Evolutionary conservation across 2,329 filamentous ascomycete genomes (phyloP), one percentile per base, ranked within the genome.

Genomic region (Trichoderma sp.): DNA sequence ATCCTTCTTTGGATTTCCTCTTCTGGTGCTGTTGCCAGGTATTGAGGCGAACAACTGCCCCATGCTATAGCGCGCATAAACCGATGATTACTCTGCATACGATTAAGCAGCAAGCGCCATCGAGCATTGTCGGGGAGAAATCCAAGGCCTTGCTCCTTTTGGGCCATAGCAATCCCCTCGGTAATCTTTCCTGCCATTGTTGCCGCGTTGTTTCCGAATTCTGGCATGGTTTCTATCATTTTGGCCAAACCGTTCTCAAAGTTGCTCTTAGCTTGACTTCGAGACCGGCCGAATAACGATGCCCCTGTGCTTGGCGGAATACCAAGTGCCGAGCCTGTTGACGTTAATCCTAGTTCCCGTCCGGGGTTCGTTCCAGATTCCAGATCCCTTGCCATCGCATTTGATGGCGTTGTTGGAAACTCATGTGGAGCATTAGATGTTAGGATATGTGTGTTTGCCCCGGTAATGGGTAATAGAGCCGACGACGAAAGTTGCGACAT

Each of bases 401-500:
- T 54, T 17, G 27, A n/a, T n/a, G 52, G 52, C 27, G 17, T 34
- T 54, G 29, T 32, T 54, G 27, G 52, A 54, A 54, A 34, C 12
- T 32, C 13, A 54, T n/a, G 1, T 1, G 39, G n/a, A 12, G 27
- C 9, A 19, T 34, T 34, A 13, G 52, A 54, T n/a, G 12, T 54
- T 9, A 19, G 52, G 52, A 82, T 79, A 66, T 74, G 80, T 2
- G 79, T 81, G 57, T 80, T 77, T 19, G 79, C 71, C 45, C 79
- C 76, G 12, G 72, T 70, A 32, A 80, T 75, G 4, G 79, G 79
- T 67, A 77, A 70, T 9, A 77, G 78, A 1, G 69, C 69, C 17
- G 72, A 54, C 10, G 70, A 69, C 25, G 50, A n/a, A n/a, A 56
- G 35, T n/a, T 50, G 29, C 25, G 17, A 53, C 53, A 15, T 63